Base-by-base conservation (phyloP, 371 early-diverging fungal species). In the Apophysomyces variabilis region DNA sequence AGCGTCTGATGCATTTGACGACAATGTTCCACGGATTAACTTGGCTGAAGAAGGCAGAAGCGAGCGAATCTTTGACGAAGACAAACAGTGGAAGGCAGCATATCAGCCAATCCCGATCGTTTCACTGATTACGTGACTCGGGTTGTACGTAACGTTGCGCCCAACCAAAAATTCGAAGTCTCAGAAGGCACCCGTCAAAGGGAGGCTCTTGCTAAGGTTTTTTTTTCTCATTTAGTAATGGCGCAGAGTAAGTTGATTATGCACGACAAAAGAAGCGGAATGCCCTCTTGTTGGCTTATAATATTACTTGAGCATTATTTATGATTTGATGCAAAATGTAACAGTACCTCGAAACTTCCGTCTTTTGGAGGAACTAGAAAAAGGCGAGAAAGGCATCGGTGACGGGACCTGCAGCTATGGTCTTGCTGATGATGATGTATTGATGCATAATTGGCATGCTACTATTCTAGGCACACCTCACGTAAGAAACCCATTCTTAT, bases 301-400 rank as follows among this genome's bases (percentile, higher is more conserved):
- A 50, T 50, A 26, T 21, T 21, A 11, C 21, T 16, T 50, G 54
- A 50, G 21, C 54, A 50, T 50, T 50, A 50, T 50, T 21, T 21
- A 50, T 50, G 54, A 21, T 26, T 50, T 50, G 54, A 50, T 26
- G 54, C 54, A 50, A 50, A 50, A 50, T 21, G 54, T 50, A 21
- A 21, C 72, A 93, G 94, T 96, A 69, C 99, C 99, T 64, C 92
- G 98, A 68, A 98, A 96, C 82, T 98, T 99, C 78, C 90, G 93
- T 69, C 89, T 99, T 65, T 84, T 99, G 54, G 97, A 96, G 76
- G 99, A 99, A 79, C 89, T 98, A 46, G 99, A 99, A 78, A 94
- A 94, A 76, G 96, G 96, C 64, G 98, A 99, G 75, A 99, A 97
- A 84, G 97, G 95, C 38, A 89, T 93, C 75, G 96, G 97, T 60